These are phyloP conservation scores for Didymella pomorum DNA, from an alignment of 2,329 filamentous ascomycete genomes.

Conservation along the genomic window DNA sequence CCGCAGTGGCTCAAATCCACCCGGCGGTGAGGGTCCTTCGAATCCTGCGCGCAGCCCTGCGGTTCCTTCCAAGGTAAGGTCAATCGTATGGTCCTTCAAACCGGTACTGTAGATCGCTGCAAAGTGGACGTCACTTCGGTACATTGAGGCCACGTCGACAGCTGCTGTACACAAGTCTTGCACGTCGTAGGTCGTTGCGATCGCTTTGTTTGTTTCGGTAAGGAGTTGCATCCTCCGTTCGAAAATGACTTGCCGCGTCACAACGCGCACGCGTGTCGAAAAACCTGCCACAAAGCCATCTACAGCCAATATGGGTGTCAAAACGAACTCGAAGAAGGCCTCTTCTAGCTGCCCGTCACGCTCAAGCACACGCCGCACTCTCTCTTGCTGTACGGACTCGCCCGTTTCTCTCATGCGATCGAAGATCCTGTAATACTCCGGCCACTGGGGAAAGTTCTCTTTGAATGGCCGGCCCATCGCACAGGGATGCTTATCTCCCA, in stretches of 20 bases:
- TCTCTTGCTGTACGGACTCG: conserved; percentile 81
- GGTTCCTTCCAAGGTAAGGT: conserved; percentile 7
- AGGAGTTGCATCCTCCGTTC: conserved; percentile 77
- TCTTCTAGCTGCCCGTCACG: conserved; percentile 76
- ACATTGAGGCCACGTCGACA: not conserved
- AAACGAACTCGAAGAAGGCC: conserved; percentile 81
- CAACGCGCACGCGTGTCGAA: conserved; percentile 81
- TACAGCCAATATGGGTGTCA: conserved; percentile 75
- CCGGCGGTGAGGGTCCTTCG: not conserved
- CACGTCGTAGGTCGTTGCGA: conserved; percentile 6
- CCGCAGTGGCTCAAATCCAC: not conserved
- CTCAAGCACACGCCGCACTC: conserved; percentile 75
- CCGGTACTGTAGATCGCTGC: conserved; percentile 13
- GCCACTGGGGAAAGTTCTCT: conserved; percentile 75
- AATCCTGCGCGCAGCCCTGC: not conserved
- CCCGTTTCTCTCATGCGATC: conserved; percentile 70
- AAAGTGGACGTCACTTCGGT: conserved; percentile 12
- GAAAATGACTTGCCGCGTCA: conserved; percentile 77
- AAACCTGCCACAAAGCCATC: conserved; percentile 76
- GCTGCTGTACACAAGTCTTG: conserved; percentile 11
- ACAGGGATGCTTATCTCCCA: conserved; percentile 75
- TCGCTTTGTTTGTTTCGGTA: conserved; percentile 9
- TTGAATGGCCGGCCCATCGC: conserved; percentile 76
- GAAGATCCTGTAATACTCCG: conserved; percentile 71
- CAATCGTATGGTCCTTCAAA: not conserved